Evolutionary conservation across 23 red algal species (phyloP), one percentile per base, ranked within the genome.

Genomic region (Gracilaria gracilis): DNA sequence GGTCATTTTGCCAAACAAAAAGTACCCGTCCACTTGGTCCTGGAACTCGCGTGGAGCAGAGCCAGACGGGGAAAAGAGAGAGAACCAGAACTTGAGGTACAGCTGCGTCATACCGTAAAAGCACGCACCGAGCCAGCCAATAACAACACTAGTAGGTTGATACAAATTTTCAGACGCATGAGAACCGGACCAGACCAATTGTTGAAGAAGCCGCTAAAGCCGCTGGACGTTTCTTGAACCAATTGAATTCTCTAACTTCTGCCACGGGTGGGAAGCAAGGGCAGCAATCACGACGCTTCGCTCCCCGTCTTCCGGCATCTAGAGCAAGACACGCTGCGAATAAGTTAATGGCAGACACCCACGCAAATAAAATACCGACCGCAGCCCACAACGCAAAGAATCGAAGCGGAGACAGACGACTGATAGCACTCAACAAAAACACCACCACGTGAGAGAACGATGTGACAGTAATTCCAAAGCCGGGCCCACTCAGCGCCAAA

Each of bases 351-450:
- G 93, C 72, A 83, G 57, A 89, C 51, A 57, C 66, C 78, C 85
- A 95, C 21, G 85, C 93, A 17, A 79, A 74, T 20, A 95, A 88
- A 39, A 95, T 81, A 35, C 84, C 93, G 24, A 95, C 76, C 2
- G 75, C 83, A 28, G 93, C 93, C 93, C 93, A 95, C 40, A 87
- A 50, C 39, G 93, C 40, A 74, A 95, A 95, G 61, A 84, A 84
- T 28, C 93, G 84, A 33, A 89, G 93, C n/a, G 93, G 84, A 8
- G 93, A 84, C 14, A 95, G 62, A 57, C 57, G 71, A 61, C 80
- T 80, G 46, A 88, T 88, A 0, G 93, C 82, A 61, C 76, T 84
- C 9, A 88, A 67, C 33, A 95, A 46, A 55, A 95, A 95, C 24
- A 95, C 93, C 13, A 78, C 75, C 17, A 89, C 69, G 44, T 95